Evolutionary conservation across 306 rosid genomes (phyloP), one percentile per base, ranked within the genome.

Genomic region (Medicago ruthenica): DNA sequence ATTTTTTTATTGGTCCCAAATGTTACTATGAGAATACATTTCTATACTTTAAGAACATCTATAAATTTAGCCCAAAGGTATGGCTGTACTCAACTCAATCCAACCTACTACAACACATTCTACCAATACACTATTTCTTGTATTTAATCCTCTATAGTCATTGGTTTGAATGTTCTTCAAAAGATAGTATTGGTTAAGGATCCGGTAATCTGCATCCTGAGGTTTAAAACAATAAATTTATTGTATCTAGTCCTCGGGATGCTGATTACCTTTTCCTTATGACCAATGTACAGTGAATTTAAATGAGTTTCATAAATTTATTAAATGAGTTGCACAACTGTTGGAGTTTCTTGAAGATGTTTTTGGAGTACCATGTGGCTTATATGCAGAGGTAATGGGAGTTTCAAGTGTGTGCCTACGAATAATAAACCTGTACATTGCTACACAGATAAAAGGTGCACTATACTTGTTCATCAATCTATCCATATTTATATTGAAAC

Each of bases 121-220:
- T 48, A 68, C 66, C 61, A 36, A 37, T 60, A 17, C 16, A 31
- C 16, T n/a, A 7, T 50, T 51, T 42, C 36, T 51, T 69, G 62
- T 51, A 16, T 63, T 50, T 8, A 22, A 8, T 14, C 18, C 4
- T 59, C 47, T 15, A 24, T 57, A 53, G 42, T 15, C 55, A 67
- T 82, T 77, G 42, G 54, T 64, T 70, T 42, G 73, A 37, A 70
- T 6, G 48, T 76, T 73, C 10, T 54, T 45, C 67, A 61, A 75
- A 57, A 75, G 18, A 45, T 6, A 57, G 11, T 62, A 77, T 84
- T 74, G 83, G 86, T 58, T 75, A n/a, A 66, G 82, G 86, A 85
- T 75, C 6, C 34, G 88, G 22, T 82, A 85, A 85, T 85, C 88
- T 75, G 82, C 82, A 85, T 85, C 88, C 86, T 75, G 86, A 71